These are phyloP conservation scores for Suhomyces coccinellae DNA, from an alignment of 1,139 yeast genomes.

Conservation along the genomic window DNA sequence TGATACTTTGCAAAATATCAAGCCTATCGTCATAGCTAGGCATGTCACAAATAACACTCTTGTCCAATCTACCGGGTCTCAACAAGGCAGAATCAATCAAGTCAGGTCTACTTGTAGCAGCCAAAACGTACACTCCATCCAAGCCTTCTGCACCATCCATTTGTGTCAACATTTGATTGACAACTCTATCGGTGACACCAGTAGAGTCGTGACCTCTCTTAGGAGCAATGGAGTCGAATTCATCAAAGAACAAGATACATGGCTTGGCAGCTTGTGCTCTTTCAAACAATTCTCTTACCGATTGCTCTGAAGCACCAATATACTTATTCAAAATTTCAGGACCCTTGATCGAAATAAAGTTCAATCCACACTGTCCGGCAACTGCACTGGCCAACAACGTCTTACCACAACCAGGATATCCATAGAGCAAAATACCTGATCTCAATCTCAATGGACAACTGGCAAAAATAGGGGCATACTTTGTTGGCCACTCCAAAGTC, in stretches of 20 bases:
- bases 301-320: conserved; percentile 96
- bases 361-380: conserved; percentile 91
- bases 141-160: conserved; percentile 99
- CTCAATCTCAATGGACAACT: conserved; percentile 83
- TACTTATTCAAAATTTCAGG: conserved; percentile 95
- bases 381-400: conserved; percentile 91
- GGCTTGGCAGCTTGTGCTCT: conserved; percentile 95
- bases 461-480: conserved; percentile 89
- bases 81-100: conserved; percentile 90
- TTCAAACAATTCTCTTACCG: conserved; percentile 89
- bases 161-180: conserved; percentile 93
- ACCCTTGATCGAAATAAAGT: conserved; percentile 91
- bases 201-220: conserved; percentile 98
- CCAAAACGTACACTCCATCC: conserved; percentile 94
- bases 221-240: conserved; percentile 96
- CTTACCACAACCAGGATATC: conserved; percentile 98
- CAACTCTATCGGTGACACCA: conserved; percentile 97
- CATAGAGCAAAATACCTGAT: conserved; percentile 87
- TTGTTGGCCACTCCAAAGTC: conserved; percentile 96
- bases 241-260: conserved; percentile 91
- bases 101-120: conserved; percentile 96
- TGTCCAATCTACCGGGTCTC: conserved; percentile 95
- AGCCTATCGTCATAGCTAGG: conserved; percentile 71
- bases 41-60: conserved; percentile 85
- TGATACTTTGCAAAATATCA: conserved; percentile 68